These are phyloP conservation scores for Eucommia ulmoides DNA, from an alignment of 257 asterid genomes.

Conservation along the genomic window DNA sequence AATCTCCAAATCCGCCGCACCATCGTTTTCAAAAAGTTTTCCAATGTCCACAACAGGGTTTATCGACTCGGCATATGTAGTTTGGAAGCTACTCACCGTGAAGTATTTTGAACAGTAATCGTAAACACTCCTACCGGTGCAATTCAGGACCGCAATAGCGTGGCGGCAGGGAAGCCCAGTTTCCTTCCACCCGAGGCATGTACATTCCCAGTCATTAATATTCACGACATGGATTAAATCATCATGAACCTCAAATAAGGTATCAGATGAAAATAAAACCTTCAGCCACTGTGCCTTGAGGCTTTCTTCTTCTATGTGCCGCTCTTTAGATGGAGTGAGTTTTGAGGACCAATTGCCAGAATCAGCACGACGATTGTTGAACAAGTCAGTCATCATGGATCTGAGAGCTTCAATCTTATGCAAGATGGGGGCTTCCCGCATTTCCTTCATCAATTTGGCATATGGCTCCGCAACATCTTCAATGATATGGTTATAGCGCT, in stretches of 20 bases:
- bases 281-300: slow-evolving; percentile 41
- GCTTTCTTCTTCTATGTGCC: slow-evolving; percentile 37
- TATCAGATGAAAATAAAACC: slow-evolving; percentile 67
- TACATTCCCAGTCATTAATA: slow-evolving; percentile 55
- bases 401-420: slow-evolving; percentile 71
- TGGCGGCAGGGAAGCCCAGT: slow-evolving; percentile 64
- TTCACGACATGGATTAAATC: slow-evolving; percentile 69
- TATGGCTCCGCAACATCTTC: slow-evolving; percentile 60
- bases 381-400: slow-evolving; percentile 35
- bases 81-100: slow-evolving; percentile 39
- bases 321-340: slow-evolving; percentile 71
- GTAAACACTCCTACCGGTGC: slow-evolving; percentile 34
- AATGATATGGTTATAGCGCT: slow-evolving; percentile 43
- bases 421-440: slow-evolving; percentile 56
- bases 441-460: slow-evolving; percentile 49
- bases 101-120: slow-evolving; percentile 54
- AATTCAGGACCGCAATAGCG: slow-evolving; percentile 59
- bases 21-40: slow-evolving; percentile 23
- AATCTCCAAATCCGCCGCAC: slow-evolving; percentile 26
- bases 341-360: slow-evolving; percentile 41
- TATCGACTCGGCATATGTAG: slow-evolving; percentile 39
- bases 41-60: slow-evolving; percentile 40
- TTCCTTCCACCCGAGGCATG: slow-evolving; percentile 73
- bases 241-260: slow-evolving; percentile 77
- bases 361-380: slow-evolving; percentile 34